Percentiles rank a stretch among this genome's conserved stretches.
phyloP scores from a whole-genome alignment of 805 yeast genomes.

The Hyphopichia homilentoma region DNA sequence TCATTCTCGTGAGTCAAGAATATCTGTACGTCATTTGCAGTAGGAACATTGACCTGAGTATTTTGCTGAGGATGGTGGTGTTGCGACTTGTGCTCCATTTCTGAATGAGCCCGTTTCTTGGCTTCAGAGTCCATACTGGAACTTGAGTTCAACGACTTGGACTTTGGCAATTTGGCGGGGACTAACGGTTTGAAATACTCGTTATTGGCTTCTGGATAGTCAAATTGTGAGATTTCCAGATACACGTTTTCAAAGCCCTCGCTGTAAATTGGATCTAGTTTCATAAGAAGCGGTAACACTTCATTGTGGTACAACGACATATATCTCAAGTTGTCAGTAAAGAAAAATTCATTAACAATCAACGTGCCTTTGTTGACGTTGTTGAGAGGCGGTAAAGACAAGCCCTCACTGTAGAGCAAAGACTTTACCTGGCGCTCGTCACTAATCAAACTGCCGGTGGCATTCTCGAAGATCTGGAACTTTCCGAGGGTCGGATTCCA shows the following conservation, averaged over 20 bases:
- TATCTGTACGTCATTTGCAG: constrained; percentile 5
- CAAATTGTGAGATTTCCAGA: constrained; percentile 29
- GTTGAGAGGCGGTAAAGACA: constrained; percentile 26
- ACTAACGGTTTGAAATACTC: constrained; percentile 25
- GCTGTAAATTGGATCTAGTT: constrained; percentile 22
- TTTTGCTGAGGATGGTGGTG: too few relatives aligned
- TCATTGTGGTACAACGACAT: constrained; percentile 38
- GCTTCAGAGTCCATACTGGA: too few relatives aligned
- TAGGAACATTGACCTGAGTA: background rate
- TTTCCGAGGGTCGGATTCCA: constrained; percentile 35
- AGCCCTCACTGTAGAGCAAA: constrained; percentile 25
- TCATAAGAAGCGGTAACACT: constrained; percentile 26
- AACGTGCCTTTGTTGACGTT: constrained; percentile 30
- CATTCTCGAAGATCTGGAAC: constrained; percentile 28
- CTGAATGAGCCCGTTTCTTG: constrained; percentile 12
- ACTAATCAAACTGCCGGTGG: constrained; percentile 17
- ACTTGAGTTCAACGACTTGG: constrained; percentile 4
- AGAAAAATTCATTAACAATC: constrained; percentile 33
- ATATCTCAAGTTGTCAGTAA: constrained; percentile 29
- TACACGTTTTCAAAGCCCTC: constrained; percentile 29
- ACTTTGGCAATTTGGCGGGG: constrained; percentile 13
- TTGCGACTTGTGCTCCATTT: background rate
- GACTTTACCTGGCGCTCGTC: constrained; percentile 31
- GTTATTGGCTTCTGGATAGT: constrained; percentile 23
- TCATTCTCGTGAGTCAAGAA: constrained; percentile 5